phyloP scores from a whole-genome alignment of 805 yeast species.

The Wickerhamomyces canadensis region DNA sequence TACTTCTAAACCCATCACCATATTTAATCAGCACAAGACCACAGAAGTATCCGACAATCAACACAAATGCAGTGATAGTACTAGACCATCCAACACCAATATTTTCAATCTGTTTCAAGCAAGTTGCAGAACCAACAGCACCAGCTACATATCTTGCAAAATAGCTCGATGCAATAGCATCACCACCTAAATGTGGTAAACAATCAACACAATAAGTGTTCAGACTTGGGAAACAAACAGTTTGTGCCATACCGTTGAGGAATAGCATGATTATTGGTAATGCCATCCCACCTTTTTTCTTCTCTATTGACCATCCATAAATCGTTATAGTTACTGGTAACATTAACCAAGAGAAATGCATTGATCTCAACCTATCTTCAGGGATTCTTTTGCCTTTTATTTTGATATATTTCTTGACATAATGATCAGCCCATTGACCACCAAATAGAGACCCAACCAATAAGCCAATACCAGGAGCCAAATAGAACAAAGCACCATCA shows the following conservation, averaged over 20 bases:
- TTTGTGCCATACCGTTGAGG: constrained; percentile 44
- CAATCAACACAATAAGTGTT: constrained; percentile 57
- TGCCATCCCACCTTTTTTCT: constrained; percentile 48
- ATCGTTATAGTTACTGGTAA: constrained; percentile 41
- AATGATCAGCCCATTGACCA: constrained; percentile 46
- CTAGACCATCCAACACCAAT: constrained; percentile 56
- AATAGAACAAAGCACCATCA: constrained; percentile 45
- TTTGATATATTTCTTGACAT: constrained; percentile 37
- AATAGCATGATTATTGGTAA: constrained; percentile 47
- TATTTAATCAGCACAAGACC: no score
- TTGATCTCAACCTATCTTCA: constrained; percentile 45
- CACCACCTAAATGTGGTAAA: constrained; percentile 48
- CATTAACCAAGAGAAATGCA: constrained; percentile 34
- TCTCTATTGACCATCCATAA: constrained; percentile 51
- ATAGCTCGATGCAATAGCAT: constrained; percentile 51
- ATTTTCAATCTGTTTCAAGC: constrained; percentile 37
- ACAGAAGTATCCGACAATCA: no score
- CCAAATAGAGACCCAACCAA: constrained; percentile 45
- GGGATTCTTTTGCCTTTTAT: constrained; percentile 38
- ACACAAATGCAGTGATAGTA: no score
- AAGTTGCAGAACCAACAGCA: constrained; percentile 45
- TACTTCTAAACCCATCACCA: no score
- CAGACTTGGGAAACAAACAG: constrained; percentile 44
- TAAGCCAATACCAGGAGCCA: constrained; percentile 56
- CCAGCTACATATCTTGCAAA: constrained; percentile 44